These are phyloP conservation scores for Penicillium lagena DNA, from an alignment of 495 filamentous ascomycete species.

Conservation along the genomic window DNA sequence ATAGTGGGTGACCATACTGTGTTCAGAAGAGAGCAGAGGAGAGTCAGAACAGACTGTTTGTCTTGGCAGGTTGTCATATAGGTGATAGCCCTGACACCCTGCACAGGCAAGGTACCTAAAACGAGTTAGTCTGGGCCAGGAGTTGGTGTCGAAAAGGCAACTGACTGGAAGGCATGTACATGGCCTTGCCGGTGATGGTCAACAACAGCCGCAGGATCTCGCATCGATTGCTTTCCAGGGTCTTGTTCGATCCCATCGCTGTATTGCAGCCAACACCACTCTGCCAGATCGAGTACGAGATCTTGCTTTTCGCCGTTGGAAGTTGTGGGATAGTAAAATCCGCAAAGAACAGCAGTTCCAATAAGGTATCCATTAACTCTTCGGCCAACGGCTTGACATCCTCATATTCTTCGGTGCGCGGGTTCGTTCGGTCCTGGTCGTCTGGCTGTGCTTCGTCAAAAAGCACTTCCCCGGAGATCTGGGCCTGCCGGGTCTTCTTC, in stretches of 20 bases:
- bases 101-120: conserved; percentile 68
- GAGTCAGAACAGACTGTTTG: conserved; percentile 83
- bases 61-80: conserved; percentile 84
- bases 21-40: conserved; percentile 89
- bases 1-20: conserved; percentile 54
- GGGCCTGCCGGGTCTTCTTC: conserved; percentile 48
- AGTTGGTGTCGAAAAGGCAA: not conserved
- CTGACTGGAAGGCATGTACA: conserved; percentile 81
- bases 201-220: conserved; percentile 85
- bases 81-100: conserved; percentile 80
- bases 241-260: conserved; percentile 77
- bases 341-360: conserved; percentile 87
- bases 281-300: conserved; percentile 95
- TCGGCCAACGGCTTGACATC: conserved; percentile 85
- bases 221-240: conserved; percentile 84
- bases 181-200: conserved; percentile 79
- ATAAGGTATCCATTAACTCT: conserved; percentile 84
- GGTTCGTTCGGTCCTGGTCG: conserved; percentile 36
- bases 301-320: conserved; percentile 65
- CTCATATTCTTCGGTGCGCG: conserved; percentile 59
- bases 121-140: conserved; percentile 8
- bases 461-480: conserved; percentile 63
- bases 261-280: conserved; percentile 95
- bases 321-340: conserved; percentile 74
- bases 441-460: conserved; percentile 69